Conservation (phyloP, 768 basidiomycete species). For the Dacryopinax primogenitus region DNA sequence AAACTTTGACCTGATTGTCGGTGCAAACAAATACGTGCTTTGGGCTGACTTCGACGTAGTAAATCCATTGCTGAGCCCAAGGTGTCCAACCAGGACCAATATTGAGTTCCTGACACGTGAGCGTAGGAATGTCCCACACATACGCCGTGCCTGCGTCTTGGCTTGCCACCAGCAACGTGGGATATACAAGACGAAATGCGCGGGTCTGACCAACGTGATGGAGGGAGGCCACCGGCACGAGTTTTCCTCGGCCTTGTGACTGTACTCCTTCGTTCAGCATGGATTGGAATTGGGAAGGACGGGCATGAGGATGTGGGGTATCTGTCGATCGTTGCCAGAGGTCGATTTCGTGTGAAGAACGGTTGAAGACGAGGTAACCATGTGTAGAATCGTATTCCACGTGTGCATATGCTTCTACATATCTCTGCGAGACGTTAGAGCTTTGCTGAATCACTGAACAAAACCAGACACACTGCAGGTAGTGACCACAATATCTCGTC, state of each 20-base stretch:
- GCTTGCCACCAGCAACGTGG: slow-evolving; percentile 44
- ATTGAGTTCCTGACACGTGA: slow-evolving; percentile 27
- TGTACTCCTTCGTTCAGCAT: not conserved
- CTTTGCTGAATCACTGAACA: not conserved
- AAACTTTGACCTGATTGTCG: slow-evolving; percentile 37
- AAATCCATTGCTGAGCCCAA: slow-evolving; percentile 31
- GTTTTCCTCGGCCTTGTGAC: not conserved
- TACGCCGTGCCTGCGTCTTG: slow-evolving; percentile 31
- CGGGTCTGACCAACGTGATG: slow-evolving; percentile 31
- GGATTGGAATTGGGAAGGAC: slow-evolving; percentile 1
- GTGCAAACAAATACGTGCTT: slow-evolving; percentile 51
- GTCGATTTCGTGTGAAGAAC: slow-evolving; percentile 19
- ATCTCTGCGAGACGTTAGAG: slow-evolving; percentile 25
- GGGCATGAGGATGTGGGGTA: not conserved
- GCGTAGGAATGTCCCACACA: slow-evolving; percentile 50
- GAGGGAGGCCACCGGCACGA: slow-evolving; percentile 46
- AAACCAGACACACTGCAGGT: slow-evolving; percentile 32
- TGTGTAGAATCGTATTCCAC: slow-evolving; percentile 47
- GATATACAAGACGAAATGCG: slow-evolving; percentile 59
- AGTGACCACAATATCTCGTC: slow-evolving; percentile 51
- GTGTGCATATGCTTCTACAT: slow-evolving; percentile 45
- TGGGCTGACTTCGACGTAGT: slow-evolving; percentile 54
- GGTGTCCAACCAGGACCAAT: slow-evolving; percentile 9
- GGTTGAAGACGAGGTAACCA: slow-evolving; percentile 62
- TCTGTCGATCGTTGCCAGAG: not conserved